Evolutionary conservation across 768 basidiomycete species (phyloP), one percentile per base, ranked within the genome.

Genomic region (Mycena metata): DNA sequence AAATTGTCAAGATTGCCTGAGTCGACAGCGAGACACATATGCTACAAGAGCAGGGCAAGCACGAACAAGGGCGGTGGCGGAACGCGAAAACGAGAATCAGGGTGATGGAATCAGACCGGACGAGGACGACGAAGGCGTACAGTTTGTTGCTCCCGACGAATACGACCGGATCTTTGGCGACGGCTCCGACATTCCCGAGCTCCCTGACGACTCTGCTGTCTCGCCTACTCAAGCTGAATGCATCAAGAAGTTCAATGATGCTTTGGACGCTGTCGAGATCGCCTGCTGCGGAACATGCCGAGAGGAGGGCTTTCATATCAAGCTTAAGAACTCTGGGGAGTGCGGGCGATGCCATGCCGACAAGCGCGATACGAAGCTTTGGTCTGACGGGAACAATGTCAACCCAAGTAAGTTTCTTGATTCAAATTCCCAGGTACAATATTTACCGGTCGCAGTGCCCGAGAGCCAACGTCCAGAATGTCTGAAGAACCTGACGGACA

Each of bases 401-500:
- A 62, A 62, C 42, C 60, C 60, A 13, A 62, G 50, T 62, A 23
- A 26, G 60, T 52, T 26, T 17, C 8, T 11, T 9, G 26, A 10
- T 30, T 6, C 30, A 12, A 11, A 41, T 13, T 21, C 23, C n/a
- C 10, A 30, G 36, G 41, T 8, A 5, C n/a, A 6, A n/a, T 19
- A 55, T 36, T 23, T 15, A 39, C 35, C 19, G 21, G 9, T 11
- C 35, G 15, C 12, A 55, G 54, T 36, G 21, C 54, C 54, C 0
- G 54, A 55, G 19, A 55, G 23, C 26, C 26, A 15, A 15, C 30
- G 39, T 9, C 66, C 66, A 2, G 24, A 42, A 0, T 60, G 58
- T 16, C 16, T 67, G 11, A 42, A 67, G 35, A 60, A 67, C 30
- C 66, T 67, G 35, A 67, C 66, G 0, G 66, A 67, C 12, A 61